A percentile compares a stretch with the other conserved stretches of the same genome.
Conservation (phyloP, 163 green algal species). For the Chlamydomonas reinhardtii region DNA sequence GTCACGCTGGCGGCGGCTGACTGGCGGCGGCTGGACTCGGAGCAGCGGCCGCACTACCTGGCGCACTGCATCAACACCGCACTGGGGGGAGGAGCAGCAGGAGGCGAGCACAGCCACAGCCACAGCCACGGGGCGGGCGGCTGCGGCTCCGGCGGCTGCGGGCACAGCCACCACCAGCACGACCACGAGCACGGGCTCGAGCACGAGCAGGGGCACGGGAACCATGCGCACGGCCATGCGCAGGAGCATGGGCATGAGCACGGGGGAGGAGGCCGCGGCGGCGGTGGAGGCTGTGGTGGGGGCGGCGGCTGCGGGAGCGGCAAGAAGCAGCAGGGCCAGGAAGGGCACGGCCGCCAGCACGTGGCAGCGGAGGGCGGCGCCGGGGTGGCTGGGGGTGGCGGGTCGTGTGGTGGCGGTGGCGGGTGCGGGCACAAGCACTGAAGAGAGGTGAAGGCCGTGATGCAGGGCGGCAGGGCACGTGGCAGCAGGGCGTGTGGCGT, state of each 20-base stretch:
- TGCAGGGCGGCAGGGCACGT: too few species aligned
- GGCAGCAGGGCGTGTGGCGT: too few species aligned
- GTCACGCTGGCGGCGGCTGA: conserved; percentile 8
- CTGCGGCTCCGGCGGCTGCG: not conserved
- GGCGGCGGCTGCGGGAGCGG: too few species aligned
- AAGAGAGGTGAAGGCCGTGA: not conserved
- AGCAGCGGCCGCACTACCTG: conserved; percentile 27
- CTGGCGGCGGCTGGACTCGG: conserved; percentile 22
- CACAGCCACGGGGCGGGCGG: not conserved
- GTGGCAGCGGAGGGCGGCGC: too few species aligned
- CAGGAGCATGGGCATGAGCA: too few species aligned
- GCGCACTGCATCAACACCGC: conserved; percentile 28
- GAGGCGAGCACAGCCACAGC: not conserved
- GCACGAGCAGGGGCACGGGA: too few species aligned
- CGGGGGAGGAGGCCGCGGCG: too few species aligned
- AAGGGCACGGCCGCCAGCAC: too few species aligned
- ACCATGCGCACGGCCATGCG: not conserved
- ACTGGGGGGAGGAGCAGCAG: not conserved
- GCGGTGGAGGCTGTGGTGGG: too few species aligned
- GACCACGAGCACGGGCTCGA: not conserved
- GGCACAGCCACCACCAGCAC: conserved; percentile 4
- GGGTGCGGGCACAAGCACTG: not conserved
- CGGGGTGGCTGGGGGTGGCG: too few species aligned
- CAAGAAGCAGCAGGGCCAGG: not conserved
- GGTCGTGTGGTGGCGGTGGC: too few species aligned